A percentile compares a stretch with the other conserved stretches of the same genome.
phyloP scores from a whole-genome alignment of 371 early-diverging fungal species.

The Mortierella sp. region DNA sequence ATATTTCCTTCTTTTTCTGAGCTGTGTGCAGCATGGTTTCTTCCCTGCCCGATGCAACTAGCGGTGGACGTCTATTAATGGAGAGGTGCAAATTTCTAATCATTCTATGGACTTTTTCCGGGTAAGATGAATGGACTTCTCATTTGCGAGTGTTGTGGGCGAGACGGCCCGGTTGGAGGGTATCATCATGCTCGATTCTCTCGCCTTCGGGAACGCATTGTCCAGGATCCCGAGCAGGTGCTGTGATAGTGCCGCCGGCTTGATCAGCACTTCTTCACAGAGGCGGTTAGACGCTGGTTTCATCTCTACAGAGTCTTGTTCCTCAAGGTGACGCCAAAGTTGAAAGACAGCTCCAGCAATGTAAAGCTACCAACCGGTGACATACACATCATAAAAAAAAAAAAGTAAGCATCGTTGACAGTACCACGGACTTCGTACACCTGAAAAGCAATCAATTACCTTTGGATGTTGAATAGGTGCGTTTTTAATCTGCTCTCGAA shows the following conservation, averaged over 20 bases:
- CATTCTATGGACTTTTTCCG: conserved; percentile 15
- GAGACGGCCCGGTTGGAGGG: conserved; percentile 45
- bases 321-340: conserved; percentile 47
- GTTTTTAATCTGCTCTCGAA: conserved; percentile 31
- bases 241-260: conserved; percentile 47
- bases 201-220: conserved; percentile 51
- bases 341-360: conserved; percentile 52
- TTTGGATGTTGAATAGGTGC: conserved; percentile 42
- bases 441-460: conserved; percentile 15
- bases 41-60: too few relatives aligned
- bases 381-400: not conserved
- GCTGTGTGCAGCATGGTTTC: too few relatives aligned
- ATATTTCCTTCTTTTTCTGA: too few relatives aligned
- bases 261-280: conserved; percentile 51
- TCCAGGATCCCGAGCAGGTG: conserved; percentile 50
- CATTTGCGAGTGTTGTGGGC: conserved; percentile 27
- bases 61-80: too few relatives aligned
- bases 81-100: too few relatives aligned
- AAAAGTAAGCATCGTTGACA: not conserved
- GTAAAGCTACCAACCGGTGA: conserved; percentile 23
- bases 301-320: conserved; percentile 46
- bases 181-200: conserved; percentile 54
- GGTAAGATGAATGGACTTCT: conserved; percentile 27
- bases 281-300: conserved; percentile 54
- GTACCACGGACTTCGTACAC: not conserved